Evolutionary conservation across 129 eudicot species (phyloP).

Genomic region (Flaveria bidentis): DNA sequence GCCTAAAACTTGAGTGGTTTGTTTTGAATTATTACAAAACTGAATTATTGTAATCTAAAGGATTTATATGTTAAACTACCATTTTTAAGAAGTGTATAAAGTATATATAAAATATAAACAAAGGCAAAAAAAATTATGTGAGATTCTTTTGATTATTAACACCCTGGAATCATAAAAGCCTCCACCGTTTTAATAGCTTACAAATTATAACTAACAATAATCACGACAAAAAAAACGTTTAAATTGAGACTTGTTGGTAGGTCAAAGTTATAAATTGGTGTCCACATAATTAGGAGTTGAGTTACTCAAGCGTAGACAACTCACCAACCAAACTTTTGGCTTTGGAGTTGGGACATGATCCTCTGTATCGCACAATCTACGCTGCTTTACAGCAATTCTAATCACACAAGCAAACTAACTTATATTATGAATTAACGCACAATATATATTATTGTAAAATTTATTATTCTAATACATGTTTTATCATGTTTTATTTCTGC

Average conservation of each 20-base stretch:
- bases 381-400: conserved; percentile 32
- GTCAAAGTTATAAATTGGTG: conserved; percentile 20
- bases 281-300: conserved; percentile 28
- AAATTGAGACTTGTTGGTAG: conserved; percentile 9
- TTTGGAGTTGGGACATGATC: conserved; percentile 24
- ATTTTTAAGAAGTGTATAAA: not conserved
- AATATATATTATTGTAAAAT: not conserved
- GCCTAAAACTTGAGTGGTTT: no score
- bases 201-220: not conserved
- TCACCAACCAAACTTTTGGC: conserved; percentile 33
- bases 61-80: not conserved
- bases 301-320: conserved; percentile 28
- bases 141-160: not conserved
- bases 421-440: not conserved
- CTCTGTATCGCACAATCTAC: conserved; percentile 28
- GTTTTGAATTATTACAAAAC: no score
- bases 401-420: not conserved
- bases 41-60: not conserved
- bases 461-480: not conserved
- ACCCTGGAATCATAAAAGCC: not conserved
- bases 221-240: not conserved
- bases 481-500: not conserved
- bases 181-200: not conserved
- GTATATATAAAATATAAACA: not conserved
- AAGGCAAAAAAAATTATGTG: not conserved